Conservation (phyloP, 2,329 filamentous ascomycete genomes). For the Penicillium sp. region DNA sequence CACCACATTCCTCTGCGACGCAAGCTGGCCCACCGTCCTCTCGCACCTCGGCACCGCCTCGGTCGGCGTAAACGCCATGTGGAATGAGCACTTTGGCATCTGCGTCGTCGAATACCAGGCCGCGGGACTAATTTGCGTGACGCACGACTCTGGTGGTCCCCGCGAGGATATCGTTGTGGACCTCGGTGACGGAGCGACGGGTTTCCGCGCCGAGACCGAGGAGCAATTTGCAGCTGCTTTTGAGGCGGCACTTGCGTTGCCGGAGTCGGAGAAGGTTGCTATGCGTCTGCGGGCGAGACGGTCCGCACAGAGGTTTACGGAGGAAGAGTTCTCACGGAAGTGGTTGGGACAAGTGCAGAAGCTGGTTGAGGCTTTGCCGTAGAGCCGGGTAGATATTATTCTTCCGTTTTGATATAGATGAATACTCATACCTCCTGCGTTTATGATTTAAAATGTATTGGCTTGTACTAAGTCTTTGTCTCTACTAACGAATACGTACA, state of each 20-base stretch:
- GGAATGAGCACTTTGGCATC: slow-evolving; percentile 99
- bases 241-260: slow-evolving; percentile 73
- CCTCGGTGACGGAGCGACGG: slow-evolving; percentile 77
- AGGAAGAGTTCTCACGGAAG: slow-evolving; percentile 78
- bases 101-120: slow-evolving; percentile 98
- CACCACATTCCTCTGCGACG: slow-evolving; percentile 88
- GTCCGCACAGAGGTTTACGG: slow-evolving; percentile 84
- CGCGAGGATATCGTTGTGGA: slow-evolving; percentile 90
- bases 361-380: slow-evolving; percentile 60
- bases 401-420: slow-evolving; percentile 17
- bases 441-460: not conserved
- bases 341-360: slow-evolving; percentile 79
- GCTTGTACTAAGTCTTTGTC: not conserved
- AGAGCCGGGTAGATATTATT: slow-evolving; percentile 23
- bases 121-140: slow-evolving; percentile 88
- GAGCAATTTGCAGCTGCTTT: slow-evolving; percentile 83
- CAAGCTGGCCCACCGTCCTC: slow-evolving; percentile 85
- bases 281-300: slow-evolving; percentile 77
- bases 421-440: slow-evolving; percentile 10
- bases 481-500: not conserved
- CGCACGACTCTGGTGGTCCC: slow-evolving; percentile 91
- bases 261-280: slow-evolving; percentile 66
- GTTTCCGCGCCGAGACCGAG: slow-evolving; percentile 82
- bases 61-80: slow-evolving; percentile 97
- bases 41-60: slow-evolving; percentile 77